Conservation (phyloP, 2,329 filamentous ascomycete species). For the Neophaeococcomyces mojaviensis region DNA sequence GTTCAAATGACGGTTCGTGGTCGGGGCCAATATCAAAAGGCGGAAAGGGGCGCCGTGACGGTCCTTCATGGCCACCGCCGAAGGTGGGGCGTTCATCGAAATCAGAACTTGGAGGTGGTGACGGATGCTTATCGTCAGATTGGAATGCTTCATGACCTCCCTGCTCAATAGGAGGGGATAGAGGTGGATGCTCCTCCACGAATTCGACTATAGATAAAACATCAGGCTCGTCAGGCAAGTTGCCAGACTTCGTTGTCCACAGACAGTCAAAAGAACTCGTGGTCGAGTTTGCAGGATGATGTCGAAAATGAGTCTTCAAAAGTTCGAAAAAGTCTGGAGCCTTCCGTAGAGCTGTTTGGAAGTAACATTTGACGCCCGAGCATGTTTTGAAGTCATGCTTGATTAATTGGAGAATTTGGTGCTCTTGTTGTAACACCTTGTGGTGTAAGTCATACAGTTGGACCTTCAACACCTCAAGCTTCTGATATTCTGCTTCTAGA, state of each 20-base stretch:
- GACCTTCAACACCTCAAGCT: conserved; percentile 24
- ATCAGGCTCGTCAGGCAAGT: background rate
- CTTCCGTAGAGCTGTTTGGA: conserved; percentile 25
- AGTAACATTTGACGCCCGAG: conserved; percentile 25
- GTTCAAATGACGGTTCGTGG: background rate
- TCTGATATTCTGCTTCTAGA: conserved; percentile 23
- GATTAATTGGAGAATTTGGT: conserved; percentile 25
- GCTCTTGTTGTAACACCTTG: conserved; percentile 23
- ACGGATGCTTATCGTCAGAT: background rate
- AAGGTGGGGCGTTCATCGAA: background rate
- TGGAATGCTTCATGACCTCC: background rate
- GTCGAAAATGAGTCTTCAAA: conserved; percentile 25
- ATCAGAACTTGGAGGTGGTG: conserved; percentile 6
- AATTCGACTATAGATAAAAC: too few species aligned
- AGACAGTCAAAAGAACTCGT: conserved; percentile 1
- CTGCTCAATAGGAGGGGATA: too few species aligned
- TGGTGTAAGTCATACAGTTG: conserved; percentile 23
- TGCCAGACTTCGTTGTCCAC: background rate
- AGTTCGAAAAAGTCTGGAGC: conserved; percentile 25
- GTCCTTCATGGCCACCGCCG: background rate
- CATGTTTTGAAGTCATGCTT: conserved; percentile 25
- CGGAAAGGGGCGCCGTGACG: background rate
- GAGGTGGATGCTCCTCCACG: background rate
- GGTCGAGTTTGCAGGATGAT: conserved; percentile 11
- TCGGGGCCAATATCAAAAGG: background rate